Evolutionary conservation across 495 filamentous ascomycete species (phyloP).

Genomic region (Copromyces sp.): DNA sequence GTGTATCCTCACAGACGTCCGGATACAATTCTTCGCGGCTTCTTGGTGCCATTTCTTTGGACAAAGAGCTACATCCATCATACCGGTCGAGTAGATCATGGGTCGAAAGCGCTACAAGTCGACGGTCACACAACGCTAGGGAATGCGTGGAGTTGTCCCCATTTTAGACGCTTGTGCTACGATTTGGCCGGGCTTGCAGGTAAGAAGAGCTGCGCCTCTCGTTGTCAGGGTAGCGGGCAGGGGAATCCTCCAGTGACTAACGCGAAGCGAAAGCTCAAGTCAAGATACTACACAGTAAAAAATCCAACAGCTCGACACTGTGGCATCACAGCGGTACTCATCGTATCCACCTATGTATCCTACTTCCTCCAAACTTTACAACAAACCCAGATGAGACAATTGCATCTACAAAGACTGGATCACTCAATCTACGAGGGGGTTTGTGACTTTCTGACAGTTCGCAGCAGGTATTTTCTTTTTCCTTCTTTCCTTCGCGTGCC

Average conservation of each 20-base stretch:
- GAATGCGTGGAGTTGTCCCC: not conserved
- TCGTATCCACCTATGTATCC: not conserved
- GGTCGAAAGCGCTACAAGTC: not conserved
- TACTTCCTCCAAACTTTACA: not conserved
- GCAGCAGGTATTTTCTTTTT: not conserved
- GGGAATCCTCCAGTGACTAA: not conserved
- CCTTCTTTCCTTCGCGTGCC: not conserved
- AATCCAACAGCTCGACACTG: not conserved
- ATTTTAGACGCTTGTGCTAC: not conserved
- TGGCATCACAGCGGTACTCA: not conserved
- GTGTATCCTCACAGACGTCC: not conserved
- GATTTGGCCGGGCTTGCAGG: not conserved
- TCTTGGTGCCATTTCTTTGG: not conserved
- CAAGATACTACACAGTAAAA: not conserved
- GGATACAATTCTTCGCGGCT: not conserved
- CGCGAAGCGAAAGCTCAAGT: not conserved
- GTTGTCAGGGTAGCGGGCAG: not conserved
- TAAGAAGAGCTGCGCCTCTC: not conserved
- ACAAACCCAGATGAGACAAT: not conserved
- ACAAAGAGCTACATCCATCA: not conserved
- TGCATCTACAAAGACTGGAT: not conserved
- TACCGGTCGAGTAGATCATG: not conserved
- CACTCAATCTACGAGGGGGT: not conserved
- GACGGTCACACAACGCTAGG: not conserved
- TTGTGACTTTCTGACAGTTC: not conserved